Percentiles rank a stretch among this genome's conserved stretches.
Conservation (phyloP, 345 rosid species). For the Passiflora organensis region DNA sequence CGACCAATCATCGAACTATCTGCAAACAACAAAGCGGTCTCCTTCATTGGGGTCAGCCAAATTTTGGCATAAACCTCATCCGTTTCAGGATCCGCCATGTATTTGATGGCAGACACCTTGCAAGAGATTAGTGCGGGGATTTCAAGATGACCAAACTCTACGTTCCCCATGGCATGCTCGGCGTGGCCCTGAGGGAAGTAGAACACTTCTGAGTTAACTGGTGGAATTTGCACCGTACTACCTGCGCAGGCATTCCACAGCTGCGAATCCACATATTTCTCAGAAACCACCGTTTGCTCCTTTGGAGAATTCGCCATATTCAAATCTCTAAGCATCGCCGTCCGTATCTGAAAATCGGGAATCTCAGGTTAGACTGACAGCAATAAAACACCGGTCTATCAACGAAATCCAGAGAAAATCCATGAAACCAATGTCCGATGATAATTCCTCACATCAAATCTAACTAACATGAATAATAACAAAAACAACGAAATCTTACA, state of each 20-base stretch:
- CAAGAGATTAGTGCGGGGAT: conserved; percentile 60
- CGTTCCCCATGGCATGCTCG: conserved; percentile 67
- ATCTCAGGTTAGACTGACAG: not conserved
- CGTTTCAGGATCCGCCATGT: conserved; percentile 81
- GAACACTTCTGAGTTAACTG: conserved; percentile 59
- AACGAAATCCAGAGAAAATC: too few species aligned
- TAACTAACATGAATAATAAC: too few species aligned
- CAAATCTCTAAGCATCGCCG: conserved; percentile 24
- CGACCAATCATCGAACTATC: conserved; percentile 23
- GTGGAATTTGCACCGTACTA: conserved; percentile 90
- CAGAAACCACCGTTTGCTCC: conserved; percentile 33
- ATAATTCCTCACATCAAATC: too few species aligned
- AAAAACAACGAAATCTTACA: too few species aligned
- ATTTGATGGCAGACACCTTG: conserved; percentile 57
- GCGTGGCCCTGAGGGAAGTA: conserved; percentile 98
- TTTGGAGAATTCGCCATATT: conserved; percentile 13
- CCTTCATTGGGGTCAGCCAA: conserved; percentile 45
- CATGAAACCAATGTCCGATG: too few species aligned
- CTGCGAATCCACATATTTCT: conserved; percentile 74
- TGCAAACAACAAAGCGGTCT: conserved; percentile 25
- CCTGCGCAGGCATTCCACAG: conserved; percentile 99
- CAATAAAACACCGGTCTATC: not conserved
- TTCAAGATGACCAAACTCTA: conserved; percentile 41
- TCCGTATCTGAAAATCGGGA: conserved; percentile 1
- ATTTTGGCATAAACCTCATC: conserved; percentile 86